These are phyloP conservation scores for Chaetoscypha palmicola DNA, from an alignment of 2,329 filamentous ascomycete genomes.

Conservation along the genomic window DNA sequence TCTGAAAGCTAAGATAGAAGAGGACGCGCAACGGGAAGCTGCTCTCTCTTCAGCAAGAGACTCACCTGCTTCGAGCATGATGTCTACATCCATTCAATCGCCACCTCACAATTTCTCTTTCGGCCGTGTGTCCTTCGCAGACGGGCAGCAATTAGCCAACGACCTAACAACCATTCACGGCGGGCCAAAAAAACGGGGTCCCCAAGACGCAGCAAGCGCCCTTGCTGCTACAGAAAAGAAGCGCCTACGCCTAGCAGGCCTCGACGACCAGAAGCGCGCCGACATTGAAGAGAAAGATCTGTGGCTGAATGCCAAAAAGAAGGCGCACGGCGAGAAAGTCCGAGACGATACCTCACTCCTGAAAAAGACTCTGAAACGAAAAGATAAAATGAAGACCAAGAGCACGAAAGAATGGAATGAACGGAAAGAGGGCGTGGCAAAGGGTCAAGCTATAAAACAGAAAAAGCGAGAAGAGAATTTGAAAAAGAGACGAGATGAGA, in stretches of 20 bases:
- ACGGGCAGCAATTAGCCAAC: conserved; percentile 73
- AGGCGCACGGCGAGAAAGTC: conserved; percentile 82
- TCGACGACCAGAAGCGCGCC: conserved; percentile 73
- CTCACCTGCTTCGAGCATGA: conserved; percentile 47
- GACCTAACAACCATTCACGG: conserved; percentile 56
- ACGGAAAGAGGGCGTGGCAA: conserved; percentile 62
- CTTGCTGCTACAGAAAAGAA: conserved; percentile 83
- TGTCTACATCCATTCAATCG: conserved; percentile 48
- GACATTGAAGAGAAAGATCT: conserved; percentile 89
- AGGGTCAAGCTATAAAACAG: conserved; percentile 71
- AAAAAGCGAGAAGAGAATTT: conserved; percentile 78
- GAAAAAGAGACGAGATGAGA: conserved; percentile 66
- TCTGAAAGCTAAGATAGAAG: conserved; percentile 69
- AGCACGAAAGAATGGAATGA: conserved; percentile 84
- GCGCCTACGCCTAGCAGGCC: conserved; percentile 66
- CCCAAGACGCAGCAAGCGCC: conserved; percentile 76
- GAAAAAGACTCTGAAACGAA: conserved; percentile 92
- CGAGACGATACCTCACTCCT: conserved; percentile 78
- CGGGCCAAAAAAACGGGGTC: conserved; percentile 69
- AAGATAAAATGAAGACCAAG: conserved; percentile 84
- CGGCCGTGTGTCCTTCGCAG: conserved; percentile 81
- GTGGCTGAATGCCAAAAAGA: conserved; percentile 86
- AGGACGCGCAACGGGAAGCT: conserved; percentile 59
- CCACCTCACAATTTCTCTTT: conserved; percentile 73
- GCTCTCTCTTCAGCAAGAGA: conserved; percentile 52